These are phyloP conservation scores for Suillus americanus DNA, from an alignment of 768 basidiomycete genomes.

Conservation along the genomic window DNA sequence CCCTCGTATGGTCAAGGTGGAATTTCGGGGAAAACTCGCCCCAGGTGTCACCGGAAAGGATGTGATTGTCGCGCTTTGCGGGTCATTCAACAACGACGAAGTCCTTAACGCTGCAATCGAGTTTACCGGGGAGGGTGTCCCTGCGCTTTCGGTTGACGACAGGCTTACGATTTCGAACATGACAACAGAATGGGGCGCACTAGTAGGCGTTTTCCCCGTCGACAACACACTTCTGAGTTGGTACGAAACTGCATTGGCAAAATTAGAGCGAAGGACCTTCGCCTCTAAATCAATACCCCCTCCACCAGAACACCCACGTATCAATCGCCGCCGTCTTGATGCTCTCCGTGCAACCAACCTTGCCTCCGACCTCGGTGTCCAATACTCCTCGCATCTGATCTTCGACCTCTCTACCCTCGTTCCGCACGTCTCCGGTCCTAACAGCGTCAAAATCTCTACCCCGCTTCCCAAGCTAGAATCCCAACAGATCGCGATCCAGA, in stretches of 20 bases:
- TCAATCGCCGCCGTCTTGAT: conserved; percentile 73
- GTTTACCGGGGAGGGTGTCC: conserved; percentile 88
- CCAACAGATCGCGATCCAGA: conserved; percentile 79
- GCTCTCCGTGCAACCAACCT: conserved; percentile 54
- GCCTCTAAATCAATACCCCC: conserved; percentile 59
- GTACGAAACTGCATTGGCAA: conserved; percentile 77
- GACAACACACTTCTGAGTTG: conserved; percentile 80
- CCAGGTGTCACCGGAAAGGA: conserved; percentile 97
- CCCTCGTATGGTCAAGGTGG: conserved; percentile 94
- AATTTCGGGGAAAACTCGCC: conserved; percentile 76
- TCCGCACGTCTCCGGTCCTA: conserved; percentile 95
- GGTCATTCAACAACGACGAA: conserved; percentile 94
- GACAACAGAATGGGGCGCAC: conserved; percentile 99
- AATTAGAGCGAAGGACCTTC: conserved; percentile 78
- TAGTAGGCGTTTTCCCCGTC: conserved; percentile 93
- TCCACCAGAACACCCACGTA: conserved; percentile 80
- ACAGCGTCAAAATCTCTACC: conserved; percentile 96
- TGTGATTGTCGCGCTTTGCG: conserved; percentile 95
- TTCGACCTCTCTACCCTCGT: conserved; percentile 93
- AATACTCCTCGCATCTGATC: conserved; percentile 84
- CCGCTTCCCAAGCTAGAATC: conserved; percentile 83
- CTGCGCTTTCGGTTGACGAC: conserved; percentile 81
- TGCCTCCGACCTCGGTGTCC: conserved; percentile 71
- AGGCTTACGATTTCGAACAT: conserved; percentile 97
- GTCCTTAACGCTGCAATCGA: conserved; percentile 97